Base-by-base conservation (phyloP, 176 grass and related monocot species). In the Eremochloa ophiuroides region DNA sequence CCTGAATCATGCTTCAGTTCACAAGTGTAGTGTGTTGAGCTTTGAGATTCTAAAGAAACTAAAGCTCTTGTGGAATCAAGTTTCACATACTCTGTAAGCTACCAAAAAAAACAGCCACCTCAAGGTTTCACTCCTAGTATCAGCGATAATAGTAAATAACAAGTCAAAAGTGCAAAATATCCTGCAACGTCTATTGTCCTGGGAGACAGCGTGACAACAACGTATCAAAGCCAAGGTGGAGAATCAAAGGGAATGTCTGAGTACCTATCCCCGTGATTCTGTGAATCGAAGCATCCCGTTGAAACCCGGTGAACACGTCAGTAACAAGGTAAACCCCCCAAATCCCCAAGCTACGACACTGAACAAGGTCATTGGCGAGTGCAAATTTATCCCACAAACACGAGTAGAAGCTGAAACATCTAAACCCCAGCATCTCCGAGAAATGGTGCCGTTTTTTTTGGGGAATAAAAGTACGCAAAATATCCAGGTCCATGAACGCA, bases 231-330 rank as follows among this genome's bases (percentile, higher is more conserved):
- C 20, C 14, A 75, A 63, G 17, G 50, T 30, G n/a, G 61, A 58
- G 18, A 70, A 70, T 3, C n/a, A 39, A 73, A 85, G 30, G 31
- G 29, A 78, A 40, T 35, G 34, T 31, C 30, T 4, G 11, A 51
- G 33, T 25, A 86, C 20, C 34, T 73, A 66, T 74, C 26, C 18
- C 25, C 16, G 8, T 30, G 68, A 71, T 71, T 46, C 31, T 22
- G 8, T 23, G 47, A 61, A 79, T 60, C 86, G 23, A 50, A 73
- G 30, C 15, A 67, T 67, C 85, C 26, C n/a, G 66, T 38, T 66
- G 35, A 67, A 79, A 37, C 13, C 56, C 17, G 22, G 7, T 26
- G 43, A 64, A 72, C 42, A 67, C 26, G 22, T 2, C 25, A 15
- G 6, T 40, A 64, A 43, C 31, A 2, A 74, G 44, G 3, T 28